Base-by-base conservation (phyloP, 1,139 yeast species). In the Geotrichum aggregatum region DNA sequence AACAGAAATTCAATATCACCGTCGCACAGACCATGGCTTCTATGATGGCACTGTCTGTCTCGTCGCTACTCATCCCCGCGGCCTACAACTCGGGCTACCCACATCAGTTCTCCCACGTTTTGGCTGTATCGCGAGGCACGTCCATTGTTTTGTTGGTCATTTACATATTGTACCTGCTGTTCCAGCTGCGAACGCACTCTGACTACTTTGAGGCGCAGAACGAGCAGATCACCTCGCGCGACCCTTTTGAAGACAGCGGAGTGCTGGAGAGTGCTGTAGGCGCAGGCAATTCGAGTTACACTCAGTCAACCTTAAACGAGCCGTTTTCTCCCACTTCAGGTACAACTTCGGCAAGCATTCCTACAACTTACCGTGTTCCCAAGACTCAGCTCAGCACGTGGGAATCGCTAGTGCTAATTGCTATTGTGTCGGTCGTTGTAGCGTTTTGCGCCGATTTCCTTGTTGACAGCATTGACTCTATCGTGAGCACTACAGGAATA, bases 21-120 rank as follows among this genome's bases (percentile, higher is more conserved):
- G 97, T 91, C 10, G 98, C 98, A 6, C 98, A 92, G 66, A 89
- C 98, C 18, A 92, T 94, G 97, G 82, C 92, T 30, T 87, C 96
- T 2, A 76, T 92, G 60, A 80, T 92, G 83, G 95, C 95, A 0
- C 80, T 92, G 57, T 88, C 96, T 0, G 84, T 94, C 44, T 84
- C 92, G 34, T 89, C 96, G 1, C 76, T 92, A 61, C 71, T 92
- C 64, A 83, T 92, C 56, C 98, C 98, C 3, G 98, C 98, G 3
- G 97, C 98, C 0, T 92, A 91, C 79, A 89, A 87, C 66, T 88
- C 96, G 11, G 79, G 92, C 5, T 74, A 88, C 56, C 88, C 89
- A 11, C 63, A 67, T 19, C 72, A 76, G 34, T 71, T 74, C 14
- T 56, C 63, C 41, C 43, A 53, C 16, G 84, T 92, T 54, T 70